A percentile compares a stretch with the other conserved stretches of the same genome.
Conservation (phyloP, 164 flowering plant genomes). For the Vitis labrusca region DNA sequence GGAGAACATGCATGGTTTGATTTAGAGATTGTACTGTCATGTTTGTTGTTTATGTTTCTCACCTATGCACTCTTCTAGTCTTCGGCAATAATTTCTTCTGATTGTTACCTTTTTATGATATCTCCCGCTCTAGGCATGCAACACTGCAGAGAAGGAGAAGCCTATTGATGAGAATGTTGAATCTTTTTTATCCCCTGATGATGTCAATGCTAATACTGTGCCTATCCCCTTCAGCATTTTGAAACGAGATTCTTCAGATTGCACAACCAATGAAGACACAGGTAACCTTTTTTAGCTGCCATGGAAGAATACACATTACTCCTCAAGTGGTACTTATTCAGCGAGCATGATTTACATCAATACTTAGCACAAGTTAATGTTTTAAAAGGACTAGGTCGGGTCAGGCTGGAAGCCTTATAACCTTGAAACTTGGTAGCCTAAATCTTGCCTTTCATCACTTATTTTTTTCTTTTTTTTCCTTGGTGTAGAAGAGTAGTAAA, state of each 20-base stretch:
- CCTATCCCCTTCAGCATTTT: not conserved
- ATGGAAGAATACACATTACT: not conserved
- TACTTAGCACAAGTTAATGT: not conserved
- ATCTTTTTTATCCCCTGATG: constrained; percentile 14
- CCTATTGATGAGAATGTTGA: constrained; percentile 10
- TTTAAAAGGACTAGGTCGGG: not conserved
- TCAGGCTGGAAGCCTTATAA: not conserved
- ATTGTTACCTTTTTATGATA: not conserved
- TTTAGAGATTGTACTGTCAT: not conserved
- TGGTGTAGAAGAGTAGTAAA: no score
- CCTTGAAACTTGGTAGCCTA: not conserved
- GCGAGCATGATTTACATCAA: not conserved
- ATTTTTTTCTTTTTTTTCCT: no score
- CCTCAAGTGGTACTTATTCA: not conserved
- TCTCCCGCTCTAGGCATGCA: not conserved
- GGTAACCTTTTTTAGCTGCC: constrained; percentile 6
- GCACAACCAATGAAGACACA: not conserved
- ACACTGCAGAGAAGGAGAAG: constrained; percentile 1
- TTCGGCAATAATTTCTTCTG: not conserved
- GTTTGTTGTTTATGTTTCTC: not conserved
- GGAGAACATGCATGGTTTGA: not conserved
- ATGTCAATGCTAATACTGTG: not conserved
- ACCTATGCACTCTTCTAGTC: not conserved
- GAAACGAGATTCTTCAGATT: not conserved
- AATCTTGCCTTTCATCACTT: not conserved